Conservation (phyloP, 2,329 filamentous ascomycete genomes). For the Diaporthe sp. region DNA sequence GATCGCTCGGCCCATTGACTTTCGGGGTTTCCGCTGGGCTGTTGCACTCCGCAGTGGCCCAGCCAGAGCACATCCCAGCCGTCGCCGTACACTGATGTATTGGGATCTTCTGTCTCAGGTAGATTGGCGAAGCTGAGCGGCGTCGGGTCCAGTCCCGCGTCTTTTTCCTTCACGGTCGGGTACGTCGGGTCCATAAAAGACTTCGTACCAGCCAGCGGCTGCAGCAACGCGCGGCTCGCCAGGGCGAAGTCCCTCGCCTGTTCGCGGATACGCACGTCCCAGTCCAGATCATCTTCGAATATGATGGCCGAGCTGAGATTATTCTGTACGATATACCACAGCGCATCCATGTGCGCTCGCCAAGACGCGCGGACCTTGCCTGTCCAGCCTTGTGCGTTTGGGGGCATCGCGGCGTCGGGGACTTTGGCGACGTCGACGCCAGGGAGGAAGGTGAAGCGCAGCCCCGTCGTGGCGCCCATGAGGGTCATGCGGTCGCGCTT, state of each 20-base stretch:
- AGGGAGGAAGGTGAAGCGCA: constrained; percentile 24
- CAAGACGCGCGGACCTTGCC: constrained; percentile 20
- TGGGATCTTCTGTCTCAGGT: neutral
- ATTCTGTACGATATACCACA: constrained; percentile 54
- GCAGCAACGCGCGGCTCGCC: constrained; percentile 51
- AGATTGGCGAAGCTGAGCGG: neutral
- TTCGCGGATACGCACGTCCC: constrained; percentile 63
- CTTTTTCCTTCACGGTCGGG: neutral
- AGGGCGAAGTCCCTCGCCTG: constrained; percentile 59
- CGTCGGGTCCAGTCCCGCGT: neutral
- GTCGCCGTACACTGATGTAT: neutral
- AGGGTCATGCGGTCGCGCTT: constrained; percentile 20
- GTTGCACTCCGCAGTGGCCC: constrained; percentile 20
- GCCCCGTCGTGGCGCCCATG: neutral
- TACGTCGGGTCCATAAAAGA: neutral
- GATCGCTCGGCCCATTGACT: constrained; percentile 3
- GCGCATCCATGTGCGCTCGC: constrained; percentile 8
- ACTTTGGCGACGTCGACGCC: neutral
- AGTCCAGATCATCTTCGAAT: constrained; percentile 69
- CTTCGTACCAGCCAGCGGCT: constrained; percentile 42
- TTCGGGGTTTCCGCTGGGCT: neutral
- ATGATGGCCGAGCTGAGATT: constrained; percentile 62
- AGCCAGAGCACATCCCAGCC: constrained; percentile 24
- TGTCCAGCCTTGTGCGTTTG: neutral
- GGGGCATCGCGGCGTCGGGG: constrained; percentile 9